A percentile compares a stretch with the other conserved stretches of the same genome.
These are phyloP conservation scores for Remersonia thermophila DNA, from an alignment of 2,329 filamentous ascomycete genomes.

Conservation along the genomic window DNA sequence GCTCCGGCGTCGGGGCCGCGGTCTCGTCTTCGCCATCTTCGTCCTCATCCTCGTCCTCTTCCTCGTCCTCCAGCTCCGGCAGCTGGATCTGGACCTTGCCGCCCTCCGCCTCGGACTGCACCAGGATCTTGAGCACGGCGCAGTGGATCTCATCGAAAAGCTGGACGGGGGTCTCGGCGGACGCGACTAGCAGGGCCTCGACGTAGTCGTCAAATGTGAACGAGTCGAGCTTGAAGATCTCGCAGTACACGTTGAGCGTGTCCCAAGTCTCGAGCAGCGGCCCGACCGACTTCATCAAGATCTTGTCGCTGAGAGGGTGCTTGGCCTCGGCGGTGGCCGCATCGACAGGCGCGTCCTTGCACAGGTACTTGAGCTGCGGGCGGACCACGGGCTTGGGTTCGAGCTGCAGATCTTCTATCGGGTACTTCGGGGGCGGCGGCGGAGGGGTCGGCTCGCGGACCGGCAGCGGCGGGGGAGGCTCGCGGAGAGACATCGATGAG, in stretches of 20 bases:
- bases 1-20: constrained; percentile 49
- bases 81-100: constrained; percentile 70
- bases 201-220: constrained; percentile 97
- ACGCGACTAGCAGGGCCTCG: constrained; percentile 70
- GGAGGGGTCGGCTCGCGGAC: constrained; percentile 21
- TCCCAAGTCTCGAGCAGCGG: constrained; percentile 86
- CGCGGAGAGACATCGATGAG: too few relatives aligned
- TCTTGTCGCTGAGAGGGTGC: constrained; percentile 40
- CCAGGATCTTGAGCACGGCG: constrained; percentile 74
- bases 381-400: constrained; percentile 55
- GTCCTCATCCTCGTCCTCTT: constrained; percentile 52
- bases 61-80: constrained; percentile 60
- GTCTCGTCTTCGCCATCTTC: constrained; percentile 31
- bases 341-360: constrained; percentile 46
- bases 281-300: constrained; percentile 78
- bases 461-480: too few relatives aligned
- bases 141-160: constrained; percentile 87
- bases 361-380: constrained; percentile 67
- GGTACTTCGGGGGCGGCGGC: constrained; percentile 76
- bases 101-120: constrained; percentile 60
- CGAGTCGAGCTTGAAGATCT: constrained; percentile 85
- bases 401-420: constrained; percentile 85
- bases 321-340: constrained; percentile 21
- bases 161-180: constrained; percentile 63
- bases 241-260: constrained; percentile 94